Evolutionary conservation across 352 stramenopile species (phyloP).

Genomic region (Globisporangium acanthophoron): DNA sequence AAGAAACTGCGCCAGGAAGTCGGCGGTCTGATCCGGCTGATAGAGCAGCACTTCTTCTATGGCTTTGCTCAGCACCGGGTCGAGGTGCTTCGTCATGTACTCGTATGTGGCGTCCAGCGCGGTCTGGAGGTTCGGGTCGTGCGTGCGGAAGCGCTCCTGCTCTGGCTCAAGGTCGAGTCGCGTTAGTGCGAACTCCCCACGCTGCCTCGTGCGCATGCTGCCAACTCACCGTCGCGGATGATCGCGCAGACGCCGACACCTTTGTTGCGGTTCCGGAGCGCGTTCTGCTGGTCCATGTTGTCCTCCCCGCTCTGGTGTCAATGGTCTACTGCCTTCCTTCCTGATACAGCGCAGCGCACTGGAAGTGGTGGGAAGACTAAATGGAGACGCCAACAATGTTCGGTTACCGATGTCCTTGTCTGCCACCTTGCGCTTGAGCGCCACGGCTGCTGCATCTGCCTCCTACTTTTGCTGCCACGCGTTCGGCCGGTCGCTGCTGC

Average conservation of each 20-base stretch:
- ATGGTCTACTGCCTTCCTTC: background rate
- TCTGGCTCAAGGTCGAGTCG: constrained; percentile 20
- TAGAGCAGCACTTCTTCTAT: constrained; percentile 71
- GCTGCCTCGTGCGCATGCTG: background rate
- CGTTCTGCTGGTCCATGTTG: constrained; percentile 24
- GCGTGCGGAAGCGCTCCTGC: constrained; percentile 47
- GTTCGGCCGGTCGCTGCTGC: constrained; percentile 26
- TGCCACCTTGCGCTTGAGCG: too few relatives aligned
- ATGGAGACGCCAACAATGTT: too few relatives aligned
- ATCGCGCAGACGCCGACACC: constrained; percentile 35
- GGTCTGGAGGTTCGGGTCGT: constrained; percentile 44
- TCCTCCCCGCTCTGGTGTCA: background rate
- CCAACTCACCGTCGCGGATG: constrained; percentile 41
- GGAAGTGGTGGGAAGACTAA: too few relatives aligned
- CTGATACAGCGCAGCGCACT: too few relatives aligned
- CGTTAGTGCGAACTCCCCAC: too few relatives aligned
- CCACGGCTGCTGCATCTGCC: background rate
- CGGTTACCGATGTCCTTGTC: too few relatives aligned
- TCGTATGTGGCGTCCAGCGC: constrained; percentile 57
- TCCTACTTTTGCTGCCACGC: constrained; percentile 28
- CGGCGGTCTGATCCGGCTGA: constrained; percentile 63
- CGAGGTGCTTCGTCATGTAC: constrained; percentile 63
- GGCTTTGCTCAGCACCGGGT: constrained; percentile 52
- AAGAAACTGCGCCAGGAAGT: constrained; percentile 65
- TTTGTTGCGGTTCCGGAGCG: constrained; percentile 49